Percentiles rank a stretch among this genome's conserved stretches.
Conservation (phyloP, 257 asterid species). For the Thymus mandschuricus region DNA sequence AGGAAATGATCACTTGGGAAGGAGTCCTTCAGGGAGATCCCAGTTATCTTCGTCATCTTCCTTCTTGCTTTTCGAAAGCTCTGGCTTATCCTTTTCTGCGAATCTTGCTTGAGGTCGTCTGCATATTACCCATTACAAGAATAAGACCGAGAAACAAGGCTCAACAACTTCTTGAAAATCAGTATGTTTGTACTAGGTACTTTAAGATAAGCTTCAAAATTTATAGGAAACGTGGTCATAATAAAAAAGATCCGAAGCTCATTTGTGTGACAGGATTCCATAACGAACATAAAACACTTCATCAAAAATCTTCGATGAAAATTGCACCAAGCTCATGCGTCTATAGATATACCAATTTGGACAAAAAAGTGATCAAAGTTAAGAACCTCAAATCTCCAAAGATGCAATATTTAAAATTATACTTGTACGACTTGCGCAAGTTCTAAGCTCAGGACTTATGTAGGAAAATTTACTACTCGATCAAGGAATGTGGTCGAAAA, state of each 20-base stretch:
- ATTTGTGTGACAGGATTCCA: neutral
- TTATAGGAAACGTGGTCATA: neutral
- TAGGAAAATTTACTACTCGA: neutral
- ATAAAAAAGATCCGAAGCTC: neutral
- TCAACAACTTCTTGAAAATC: neutral
- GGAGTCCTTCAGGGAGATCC: constrained; percentile 71
- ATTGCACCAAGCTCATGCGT: neutral
- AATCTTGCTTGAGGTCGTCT: constrained; percentile 51
- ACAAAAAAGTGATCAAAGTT: neutral
- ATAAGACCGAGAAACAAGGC: neutral
- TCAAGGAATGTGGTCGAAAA: neutral
- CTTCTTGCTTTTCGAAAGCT: constrained; percentile 41
- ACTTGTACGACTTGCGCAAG: neutral
- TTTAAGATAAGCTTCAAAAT: neutral
- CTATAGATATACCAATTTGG: neutral
- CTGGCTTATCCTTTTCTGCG: constrained; percentile 47
- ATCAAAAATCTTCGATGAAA: neutral
- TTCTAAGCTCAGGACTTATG: neutral
- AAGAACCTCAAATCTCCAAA: neutral
- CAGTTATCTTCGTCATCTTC: constrained; percentile 65
- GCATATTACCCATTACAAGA: constrained; percentile 27
- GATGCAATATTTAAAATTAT: neutral
- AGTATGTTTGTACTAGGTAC: neutral
- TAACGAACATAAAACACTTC: neutral
- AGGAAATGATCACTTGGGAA: constrained; percentile 48